phyloP scores from a whole-genome alignment of 169 alveolate genomes.

The Plasmodium adleri region DNA sequence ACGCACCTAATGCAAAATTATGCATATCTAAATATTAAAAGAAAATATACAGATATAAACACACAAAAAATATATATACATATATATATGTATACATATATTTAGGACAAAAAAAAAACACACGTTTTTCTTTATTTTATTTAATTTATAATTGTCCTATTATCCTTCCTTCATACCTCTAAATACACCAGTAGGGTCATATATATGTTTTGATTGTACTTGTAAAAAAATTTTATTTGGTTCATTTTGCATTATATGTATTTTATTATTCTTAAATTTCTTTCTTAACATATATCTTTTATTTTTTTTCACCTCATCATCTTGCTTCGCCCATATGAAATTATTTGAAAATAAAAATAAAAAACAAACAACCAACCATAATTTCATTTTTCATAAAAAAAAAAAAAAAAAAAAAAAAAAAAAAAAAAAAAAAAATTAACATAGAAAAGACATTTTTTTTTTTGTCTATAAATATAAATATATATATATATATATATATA shows the following conservation, averaged over 20 bases:
- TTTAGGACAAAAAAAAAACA: background rate
- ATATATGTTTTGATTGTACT: slow-evolving; percentile 25
- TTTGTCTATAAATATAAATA: too few relatives aligned
- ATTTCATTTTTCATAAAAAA: too few relatives aligned
- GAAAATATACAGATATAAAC: background rate
- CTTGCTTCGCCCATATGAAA: too few relatives aligned
- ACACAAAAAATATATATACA: too few relatives aligned
- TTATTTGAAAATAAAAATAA: too few relatives aligned
- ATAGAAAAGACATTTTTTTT: too few relatives aligned
- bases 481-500: too few relatives aligned
- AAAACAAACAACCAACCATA: too few relatives aligned
- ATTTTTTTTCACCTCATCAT: background rate
- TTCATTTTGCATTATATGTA: slow-evolving; percentile 17
- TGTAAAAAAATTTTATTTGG: slow-evolving; percentile 37
- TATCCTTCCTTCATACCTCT: slow-evolving; percentile 20
- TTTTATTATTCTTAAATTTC: slow-evolving; percentile 10
- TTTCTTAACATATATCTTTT: slow-evolving; percentile 8
- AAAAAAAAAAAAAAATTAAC: too few relatives aligned
- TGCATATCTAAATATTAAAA: slow-evolving; percentile 7
- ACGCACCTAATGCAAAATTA: slow-evolving; percentile 56
- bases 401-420: too few relatives aligned
- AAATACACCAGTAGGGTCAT: slow-evolving; percentile 46
- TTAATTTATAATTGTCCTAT: background rate
- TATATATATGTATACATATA: background rate
- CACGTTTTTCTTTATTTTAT: background rate